phyloP scores from a whole-genome alignment of 2,329 filamentous ascomycete genomes.

The Aspergillus phoenicis region DNA sequence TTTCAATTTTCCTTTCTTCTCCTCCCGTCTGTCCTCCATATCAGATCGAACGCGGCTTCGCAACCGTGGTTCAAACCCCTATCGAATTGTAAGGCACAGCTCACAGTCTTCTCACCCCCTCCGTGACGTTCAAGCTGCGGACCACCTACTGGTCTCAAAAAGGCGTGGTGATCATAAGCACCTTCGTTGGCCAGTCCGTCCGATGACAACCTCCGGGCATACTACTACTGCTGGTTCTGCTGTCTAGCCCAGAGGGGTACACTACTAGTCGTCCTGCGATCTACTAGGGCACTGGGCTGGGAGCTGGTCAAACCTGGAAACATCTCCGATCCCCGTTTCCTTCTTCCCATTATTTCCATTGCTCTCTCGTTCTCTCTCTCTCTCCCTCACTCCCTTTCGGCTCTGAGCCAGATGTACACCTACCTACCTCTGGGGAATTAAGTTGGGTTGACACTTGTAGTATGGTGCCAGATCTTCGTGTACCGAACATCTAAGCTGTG shows the following conservation, averaged over 20 bases:
- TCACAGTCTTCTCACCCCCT: not conserved
- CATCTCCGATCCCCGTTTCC: constrained; percentile 11
- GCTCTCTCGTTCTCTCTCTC: constrained; percentile 1
- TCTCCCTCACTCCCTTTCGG: constrained; percentile 3
- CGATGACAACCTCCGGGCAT: constrained; percentile 4
- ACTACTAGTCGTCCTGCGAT: not conserved
- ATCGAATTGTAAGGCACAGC: constrained; percentile 2
- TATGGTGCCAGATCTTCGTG: constrained; percentile 22
- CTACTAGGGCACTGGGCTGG: constrained; percentile 12
- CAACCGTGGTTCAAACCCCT: not conserved
- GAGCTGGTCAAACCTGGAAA: constrained; percentile 11
- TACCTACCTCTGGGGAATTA: not conserved
- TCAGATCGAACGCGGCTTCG: not conserved
- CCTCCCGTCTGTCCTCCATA: constrained; percentile 4
- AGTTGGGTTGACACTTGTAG: constrained; percentile 16
- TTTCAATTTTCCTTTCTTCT: constrained; percentile 5
- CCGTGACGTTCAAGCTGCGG: not conserved
- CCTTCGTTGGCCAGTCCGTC: constrained; percentile 9
- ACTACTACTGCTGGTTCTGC: constrained; percentile 5
- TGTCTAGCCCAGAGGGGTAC: not conserved
- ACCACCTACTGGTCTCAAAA: not conserved
- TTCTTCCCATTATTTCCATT: constrained; percentile 14
- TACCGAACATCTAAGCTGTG: constrained; percentile 22
- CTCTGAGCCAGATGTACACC: constrained; percentile 8
- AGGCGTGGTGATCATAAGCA: constrained; percentile 9